These are phyloP conservation scores for Apostasia ramifera DNA, from an alignment of 106 monocot species.

Conservation along the genomic window DNA sequence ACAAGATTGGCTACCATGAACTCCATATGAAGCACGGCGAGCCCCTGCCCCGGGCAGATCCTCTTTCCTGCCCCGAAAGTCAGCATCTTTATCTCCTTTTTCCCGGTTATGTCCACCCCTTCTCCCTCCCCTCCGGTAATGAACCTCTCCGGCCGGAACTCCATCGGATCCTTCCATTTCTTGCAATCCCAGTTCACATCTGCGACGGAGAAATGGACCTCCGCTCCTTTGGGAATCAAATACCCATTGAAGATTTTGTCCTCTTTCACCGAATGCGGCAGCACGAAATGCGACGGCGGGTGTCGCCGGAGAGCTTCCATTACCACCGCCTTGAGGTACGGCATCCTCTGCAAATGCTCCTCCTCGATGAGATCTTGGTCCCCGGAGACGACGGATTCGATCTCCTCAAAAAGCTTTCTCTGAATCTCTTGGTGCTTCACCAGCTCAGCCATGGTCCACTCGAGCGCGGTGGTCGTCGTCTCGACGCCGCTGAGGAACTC, in stretches of 20 bases:
- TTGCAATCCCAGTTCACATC: slow-evolving; percentile 21
- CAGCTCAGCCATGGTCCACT: slow-evolving; percentile 33
- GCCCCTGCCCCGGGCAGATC: slow-evolving; percentile 8
- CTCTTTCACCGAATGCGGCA: slow-evolving; percentile 16
- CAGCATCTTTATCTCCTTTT: slow-evolving; percentile 42
- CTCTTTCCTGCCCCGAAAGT: slow-evolving; percentile 23
- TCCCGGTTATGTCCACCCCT: slow-evolving; percentile 36
- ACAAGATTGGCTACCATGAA: slow-evolving; percentile 4
- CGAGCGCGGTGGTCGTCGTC: slow-evolving; percentile 12
- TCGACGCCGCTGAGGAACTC: slow-evolving; percentile 21
- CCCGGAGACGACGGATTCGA: background rate
- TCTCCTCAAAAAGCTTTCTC: slow-evolving; percentile 9
- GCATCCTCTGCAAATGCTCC: slow-evolving; percentile 22
- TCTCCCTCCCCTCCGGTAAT: slow-evolving; percentile 24
- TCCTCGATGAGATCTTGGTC: slow-evolving; percentile 18
- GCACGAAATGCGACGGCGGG: slow-evolving; percentile 23
- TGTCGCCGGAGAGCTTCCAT: slow-evolving; percentile 21
- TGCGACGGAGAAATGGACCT: slow-evolving; percentile 26
- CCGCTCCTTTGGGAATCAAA: slow-evolving; percentile 21
- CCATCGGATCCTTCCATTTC: slow-evolving; percentile 36
- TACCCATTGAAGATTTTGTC: slow-evolving; percentile 17
- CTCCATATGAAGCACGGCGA: slow-evolving; percentile 7
- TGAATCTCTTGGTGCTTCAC: slow-evolving; percentile 17
- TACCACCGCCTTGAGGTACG: slow-evolving; percentile 21
- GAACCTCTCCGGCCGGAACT: slow-evolving; percentile 46